Conservation (phyloP, 768 basidiomycete species). For the Suillus weaverae region DNA sequence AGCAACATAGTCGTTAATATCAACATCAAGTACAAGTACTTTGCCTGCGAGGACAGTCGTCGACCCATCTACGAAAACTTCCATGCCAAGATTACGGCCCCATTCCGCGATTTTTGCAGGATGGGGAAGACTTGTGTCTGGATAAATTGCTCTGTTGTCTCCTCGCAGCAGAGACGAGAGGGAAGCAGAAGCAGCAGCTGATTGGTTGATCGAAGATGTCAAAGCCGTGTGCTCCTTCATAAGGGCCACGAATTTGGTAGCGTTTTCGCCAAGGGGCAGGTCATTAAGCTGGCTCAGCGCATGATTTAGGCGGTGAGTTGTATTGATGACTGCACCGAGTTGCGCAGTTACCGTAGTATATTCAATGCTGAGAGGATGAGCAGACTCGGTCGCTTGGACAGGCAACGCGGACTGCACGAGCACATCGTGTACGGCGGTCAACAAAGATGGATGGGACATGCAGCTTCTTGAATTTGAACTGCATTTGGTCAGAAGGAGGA, state of each 20-base stretch:
- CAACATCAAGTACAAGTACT: slow-evolving; percentile 77
- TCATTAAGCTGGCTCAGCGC: slow-evolving; percentile 49
- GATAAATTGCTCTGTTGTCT: slow-evolving; percentile 25
- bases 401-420: slow-evolving; percentile 28
- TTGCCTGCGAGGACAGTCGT: slow-evolving; percentile 73
- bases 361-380: slow-evolving; percentile 28
- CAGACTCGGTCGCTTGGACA: slow-evolving; percentile 17
- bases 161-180: slow-evolving; percentile 17
- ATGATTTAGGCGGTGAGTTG: slow-evolving; percentile 52
- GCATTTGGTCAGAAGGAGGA: not conserved
- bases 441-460: slow-evolving; percentile 23
- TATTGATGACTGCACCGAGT: slow-evolving; percentile 52
- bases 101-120: slow-evolving; percentile 53
- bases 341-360: slow-evolving; percentile 26
- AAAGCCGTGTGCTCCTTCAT: slow-evolving; percentile 63
- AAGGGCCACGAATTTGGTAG: slow-evolving; percentile 67
- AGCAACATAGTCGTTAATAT: slow-evolving; percentile 48
- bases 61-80: slow-evolving; percentile 66
- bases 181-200: slow-evolving; percentile 22
- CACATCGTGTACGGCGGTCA: slow-evolving; percentile 28
- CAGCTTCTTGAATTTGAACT: not conserved
- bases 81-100: slow-evolving; percentile 69
- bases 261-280: slow-evolving; percentile 49
- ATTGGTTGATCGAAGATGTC: slow-evolving; percentile 26
- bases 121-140: slow-evolving; percentile 28